phyloP scores from a whole-genome alignment of 2,329 filamentous ascomycete species.

The Colletotrichum sp. region DNA sequence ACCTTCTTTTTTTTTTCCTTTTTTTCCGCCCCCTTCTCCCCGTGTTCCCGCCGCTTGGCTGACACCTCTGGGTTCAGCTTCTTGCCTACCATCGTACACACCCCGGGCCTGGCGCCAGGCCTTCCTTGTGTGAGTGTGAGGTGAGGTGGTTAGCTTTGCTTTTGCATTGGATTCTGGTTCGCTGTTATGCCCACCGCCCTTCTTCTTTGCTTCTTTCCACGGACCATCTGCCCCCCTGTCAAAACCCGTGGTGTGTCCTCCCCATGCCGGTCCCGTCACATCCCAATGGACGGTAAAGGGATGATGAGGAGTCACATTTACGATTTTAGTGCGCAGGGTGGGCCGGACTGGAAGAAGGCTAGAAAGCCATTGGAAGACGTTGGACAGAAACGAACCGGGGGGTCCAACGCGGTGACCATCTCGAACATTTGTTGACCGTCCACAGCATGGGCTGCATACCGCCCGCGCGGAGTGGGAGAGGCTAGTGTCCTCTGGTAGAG shows the following conservation, averaged over 20 bases:
- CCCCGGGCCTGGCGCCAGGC: background rate
- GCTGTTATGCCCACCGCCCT: slow-evolving; percentile 17
- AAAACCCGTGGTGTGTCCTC: background rate
- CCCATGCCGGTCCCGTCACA: background rate
- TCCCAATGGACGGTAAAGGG: background rate
- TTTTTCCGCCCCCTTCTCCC: background rate
- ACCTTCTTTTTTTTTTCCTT: background rate
- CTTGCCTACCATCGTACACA: background rate
- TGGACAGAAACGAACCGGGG: slow-evolving; percentile 3
- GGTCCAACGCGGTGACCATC: background rate
- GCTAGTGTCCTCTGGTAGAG: background rate
- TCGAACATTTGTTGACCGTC: background rate
- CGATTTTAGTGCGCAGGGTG: background rate
- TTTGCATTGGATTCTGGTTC: background rate
- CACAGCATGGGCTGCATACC: background rate
- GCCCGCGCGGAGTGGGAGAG: background rate
- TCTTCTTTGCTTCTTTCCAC: slow-evolving; percentile 17
- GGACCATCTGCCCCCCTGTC: background rate
- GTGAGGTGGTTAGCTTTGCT: slow-evolving; percentile 12
- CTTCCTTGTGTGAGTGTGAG: background rate
- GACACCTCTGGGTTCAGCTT: background rate
- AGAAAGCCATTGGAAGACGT: background rate
- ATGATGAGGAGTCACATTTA: background rate
- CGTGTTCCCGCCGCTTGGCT: background rate
- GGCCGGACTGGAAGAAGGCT: background rate